Evolutionary conservation across 2,329 filamentous ascomycete species (phyloP).

Genomic region (Trichoderma harzianum): DNA sequence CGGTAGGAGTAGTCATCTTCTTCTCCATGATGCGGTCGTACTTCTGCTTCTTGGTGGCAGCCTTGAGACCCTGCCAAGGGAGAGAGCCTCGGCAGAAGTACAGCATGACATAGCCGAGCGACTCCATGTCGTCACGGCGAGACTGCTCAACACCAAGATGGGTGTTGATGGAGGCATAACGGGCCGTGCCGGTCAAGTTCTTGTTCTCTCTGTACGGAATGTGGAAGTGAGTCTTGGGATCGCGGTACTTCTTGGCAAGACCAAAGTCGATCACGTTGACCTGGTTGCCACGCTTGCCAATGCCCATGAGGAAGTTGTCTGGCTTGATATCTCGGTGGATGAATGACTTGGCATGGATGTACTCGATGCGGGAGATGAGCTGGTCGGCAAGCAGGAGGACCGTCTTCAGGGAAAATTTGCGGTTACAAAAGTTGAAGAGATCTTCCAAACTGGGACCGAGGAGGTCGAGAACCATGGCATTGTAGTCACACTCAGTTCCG

Average conservation of each 20-base stretch:
- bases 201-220: slow-evolving; percentile 99
- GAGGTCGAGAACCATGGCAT: slow-evolving; percentile 98
- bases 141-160: slow-evolving; percentile 98
- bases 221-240: slow-evolving; percentile 99
- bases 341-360: slow-evolving; percentile 99
- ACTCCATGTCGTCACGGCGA: slow-evolving; percentile 99
- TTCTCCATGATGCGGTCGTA: slow-evolving; percentile 99
- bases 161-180: slow-evolving; percentile 98
- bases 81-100: slow-evolving; percentile 99
- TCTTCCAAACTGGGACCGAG: slow-evolving; percentile 95
- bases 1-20: slow-evolving; percentile 99
- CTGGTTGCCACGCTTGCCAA: slow-evolving; percentile 98
- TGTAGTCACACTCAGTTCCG: slow-evolving; percentile 99
- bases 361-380: slow-evolving; percentile 98
- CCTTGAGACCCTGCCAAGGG: slow-evolving; percentile 97
- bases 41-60: slow-evolving; percentile 99
- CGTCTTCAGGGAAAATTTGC: slow-evolving; percentile 98
- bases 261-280: slow-evolving; percentile 99
- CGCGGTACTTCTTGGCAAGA: slow-evolving; percentile 98
- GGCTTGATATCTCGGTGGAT: slow-evolving; percentile 99
- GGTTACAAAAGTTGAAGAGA: slow-evolving; percentile 99
- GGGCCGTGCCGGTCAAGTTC: slow-evolving; percentile 97
- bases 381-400: slow-evolving; percentile 95
- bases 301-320: slow-evolving; percentile 99
- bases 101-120: slow-evolving; percentile 97